Conservation (phyloP, 148 eudicot genomes). For the Simmondsia chinensis region DNA sequence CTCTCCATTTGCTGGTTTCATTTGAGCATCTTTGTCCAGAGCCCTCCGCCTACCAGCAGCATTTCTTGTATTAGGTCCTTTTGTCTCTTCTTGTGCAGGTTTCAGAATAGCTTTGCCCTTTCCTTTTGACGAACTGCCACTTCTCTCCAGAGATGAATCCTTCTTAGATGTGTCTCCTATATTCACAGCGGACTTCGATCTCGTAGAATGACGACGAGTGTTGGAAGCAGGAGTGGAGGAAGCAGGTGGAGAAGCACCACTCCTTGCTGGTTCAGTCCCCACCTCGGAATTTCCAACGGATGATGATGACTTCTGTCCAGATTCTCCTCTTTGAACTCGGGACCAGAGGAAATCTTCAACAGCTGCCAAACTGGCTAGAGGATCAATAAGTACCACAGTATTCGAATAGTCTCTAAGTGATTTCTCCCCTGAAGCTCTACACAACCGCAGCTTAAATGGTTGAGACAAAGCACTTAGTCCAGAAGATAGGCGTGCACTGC, state of each 20-base stretch:
- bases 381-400: constrained; percentile 91
- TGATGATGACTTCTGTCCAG: constrained; percentile 61
- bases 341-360: constrained; percentile 98
- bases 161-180: constrained; percentile 50
- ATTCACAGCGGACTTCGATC: constrained; percentile 65
- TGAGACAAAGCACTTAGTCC: constrained; percentile 83
- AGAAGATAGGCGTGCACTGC: constrained; percentile 75
- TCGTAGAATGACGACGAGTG: constrained; percentile 66
- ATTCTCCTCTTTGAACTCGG: constrained; percentile 76
- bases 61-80: constrained; percentile 91
- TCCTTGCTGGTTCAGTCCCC: constrained; percentile 47
- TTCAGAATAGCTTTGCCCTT: constrained; percentile 90
- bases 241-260: constrained; percentile 56
- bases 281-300: constrained; percentile 64
- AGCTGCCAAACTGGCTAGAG: constrained; percentile 90
- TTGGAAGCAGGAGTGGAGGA: constrained; percentile 56
- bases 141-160: constrained; percentile 46
- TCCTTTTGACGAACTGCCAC: constrained; percentile 58
- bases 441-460: constrained; percentile 89
- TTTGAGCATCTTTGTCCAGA: constrained; percentile 63
- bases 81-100: constrained; percentile 49
- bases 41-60: constrained; percentile 74
- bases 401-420: constrained; percentile 97
- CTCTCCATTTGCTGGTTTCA: constrained; percentile 58
- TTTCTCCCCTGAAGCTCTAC: constrained; percentile 87